A percentile compares a stretch with the other conserved stretches of the same genome.
phyloP scores from a whole-genome alignment of 2,329 filamentous ascomycete genomes.

The Cytospora schulzeri region DNA sequence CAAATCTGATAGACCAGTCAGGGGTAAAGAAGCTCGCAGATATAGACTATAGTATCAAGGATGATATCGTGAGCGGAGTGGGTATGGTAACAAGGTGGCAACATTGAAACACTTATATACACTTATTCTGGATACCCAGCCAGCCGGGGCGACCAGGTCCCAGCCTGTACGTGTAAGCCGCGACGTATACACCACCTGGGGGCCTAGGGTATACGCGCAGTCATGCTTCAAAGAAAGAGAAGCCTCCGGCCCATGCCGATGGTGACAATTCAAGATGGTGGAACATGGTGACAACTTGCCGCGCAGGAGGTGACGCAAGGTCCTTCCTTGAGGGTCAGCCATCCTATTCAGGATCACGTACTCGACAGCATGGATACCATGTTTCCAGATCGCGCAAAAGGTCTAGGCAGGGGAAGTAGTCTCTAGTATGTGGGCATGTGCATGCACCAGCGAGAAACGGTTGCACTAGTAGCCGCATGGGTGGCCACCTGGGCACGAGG shows the following conservation, averaged over 20 bases:
- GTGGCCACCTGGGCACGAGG: conserved; percentile 8
- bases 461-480: conserved; percentile 19
- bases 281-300: conserved; percentile 27
- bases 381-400: not conserved
- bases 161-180: conserved; percentile 27
- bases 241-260: conserved; percentile 22
- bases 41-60: not conserved
- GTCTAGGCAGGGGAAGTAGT: conserved; percentile 10
- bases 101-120: conserved; percentile 25
- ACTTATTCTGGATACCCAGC: conserved; percentile 3
- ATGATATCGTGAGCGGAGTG: conserved; percentile 17
- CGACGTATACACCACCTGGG: conserved; percentile 21
- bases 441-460: not conserved
- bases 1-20: conserved; percentile 8
- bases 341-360: conserved; percentile 9
- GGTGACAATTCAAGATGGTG: conserved; percentile 12
- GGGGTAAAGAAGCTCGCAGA: not conserved
- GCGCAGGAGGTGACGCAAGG: conserved; percentile 27
- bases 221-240: conserved; percentile 2
- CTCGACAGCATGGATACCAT: conserved; percentile 1
- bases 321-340: conserved; percentile 8
- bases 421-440: conserved; percentile 7
- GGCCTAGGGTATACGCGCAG: conserved; percentile 25
- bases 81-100: conserved; percentile 28
- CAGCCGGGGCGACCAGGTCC: conserved; percentile 10